Evolutionary conservation across 1,284 basidiomycete genomes (phyloP).

Genomic region (Tylopilus sp.): DNA sequence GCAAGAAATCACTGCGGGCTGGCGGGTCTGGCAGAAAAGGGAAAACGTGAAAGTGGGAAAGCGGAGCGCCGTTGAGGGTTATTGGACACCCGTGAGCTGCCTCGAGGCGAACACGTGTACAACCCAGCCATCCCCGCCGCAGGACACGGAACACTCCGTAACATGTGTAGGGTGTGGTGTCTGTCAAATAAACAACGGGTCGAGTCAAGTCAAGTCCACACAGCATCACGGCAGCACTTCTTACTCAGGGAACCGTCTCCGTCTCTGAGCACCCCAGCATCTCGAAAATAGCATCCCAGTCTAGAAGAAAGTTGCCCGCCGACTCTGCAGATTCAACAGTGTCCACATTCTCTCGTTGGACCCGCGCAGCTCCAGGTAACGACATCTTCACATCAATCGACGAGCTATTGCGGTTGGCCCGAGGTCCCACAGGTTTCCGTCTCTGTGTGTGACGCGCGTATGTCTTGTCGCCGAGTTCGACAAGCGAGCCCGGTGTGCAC

Average conservation of each 20-base stretch:
- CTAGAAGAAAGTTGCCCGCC: slow-evolving; percentile 27
- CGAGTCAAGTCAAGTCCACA: too few relatives aligned
- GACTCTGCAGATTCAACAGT: too few relatives aligned
- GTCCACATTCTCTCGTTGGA: slow-evolving; percentile 7
- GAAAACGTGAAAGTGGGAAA: slow-evolving; percentile 10
- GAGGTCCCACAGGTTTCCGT: slow-evolving; percentile 27
- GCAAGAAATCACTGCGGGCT: slow-evolving; percentile 11
- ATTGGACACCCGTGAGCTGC: slow-evolving; percentile 6
- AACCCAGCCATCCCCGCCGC: too few relatives aligned
- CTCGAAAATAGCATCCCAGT: slow-evolving; percentile 38
- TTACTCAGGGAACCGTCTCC: too few relatives aligned
- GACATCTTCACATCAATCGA: slow-evolving; percentile 9
- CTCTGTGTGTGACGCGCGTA: slow-evolving; percentile 6
- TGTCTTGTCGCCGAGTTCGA: slow-evolving; percentile 7
- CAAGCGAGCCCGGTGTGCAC: slow-evolving; percentile 1
- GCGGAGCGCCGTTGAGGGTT: slow-evolving; percentile 25
- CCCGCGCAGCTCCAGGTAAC: slow-evolving; percentile 9
- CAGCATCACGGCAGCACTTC: background rate
- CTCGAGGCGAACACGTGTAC: slow-evolving; percentile 26
- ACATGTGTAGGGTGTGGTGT: too few relatives aligned
- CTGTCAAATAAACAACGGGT: too few relatives aligned
- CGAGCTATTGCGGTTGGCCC: slow-evolving; percentile 15
- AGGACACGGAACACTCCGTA: too few relatives aligned
- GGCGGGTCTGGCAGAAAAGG: slow-evolving; percentile 2
- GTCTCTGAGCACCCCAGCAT: slow-evolving; percentile 18